phyloP scores from a whole-genome alignment of 2,329 filamentous ascomycete species.

The Aaosphaeria arxii region DNA sequence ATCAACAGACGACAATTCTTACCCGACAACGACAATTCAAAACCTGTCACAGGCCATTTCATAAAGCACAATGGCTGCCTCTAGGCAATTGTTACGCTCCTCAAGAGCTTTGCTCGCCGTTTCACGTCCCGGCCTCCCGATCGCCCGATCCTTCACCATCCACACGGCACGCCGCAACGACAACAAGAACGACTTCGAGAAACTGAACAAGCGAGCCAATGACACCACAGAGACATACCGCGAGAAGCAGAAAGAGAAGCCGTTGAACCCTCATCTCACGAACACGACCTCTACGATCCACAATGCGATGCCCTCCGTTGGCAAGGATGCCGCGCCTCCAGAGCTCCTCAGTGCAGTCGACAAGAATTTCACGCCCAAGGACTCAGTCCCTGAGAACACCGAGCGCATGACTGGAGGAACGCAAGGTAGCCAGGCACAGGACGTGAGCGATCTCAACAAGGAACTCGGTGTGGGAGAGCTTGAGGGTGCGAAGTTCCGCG shows the following conservation, averaged over 20 bases:
- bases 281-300: conserved; percentile 63
- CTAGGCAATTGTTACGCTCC: conserved; percentile 45
- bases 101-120: conserved; percentile 40
- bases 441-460: conserved; percentile 23
- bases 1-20: no score
- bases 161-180: conserved; percentile 17
- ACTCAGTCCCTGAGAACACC: conserved; percentile 60
- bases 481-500: conserved; percentile 78
- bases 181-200: conserved; percentile 36
- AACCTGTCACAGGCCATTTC: no score
- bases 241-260: conserved; percentile 55
- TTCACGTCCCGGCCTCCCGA: conserved; percentile 30
- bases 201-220: conserved; percentile 49
- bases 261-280: conserved; percentile 60
- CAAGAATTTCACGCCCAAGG: conserved; percentile 55
- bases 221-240: conserved; percentile 55
- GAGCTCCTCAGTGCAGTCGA: conserved; percentile 59
- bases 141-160: conserved; percentile 26
- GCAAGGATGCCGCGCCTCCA: conserved; percentile 55
- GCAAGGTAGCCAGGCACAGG: conserved; percentile 47
- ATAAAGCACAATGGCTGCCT: conserved; percentile 42
- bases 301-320: conserved; percentile 61
- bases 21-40: no score
- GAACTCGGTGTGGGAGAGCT: conserved; percentile 82
- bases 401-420: conserved; percentile 64